A percentile compares a stretch with the other conserved stretches of the same genome.
Conservation (phyloP, 2,329 filamentous ascomycete genomes). For the Xylariaceae sp. region DNA sequence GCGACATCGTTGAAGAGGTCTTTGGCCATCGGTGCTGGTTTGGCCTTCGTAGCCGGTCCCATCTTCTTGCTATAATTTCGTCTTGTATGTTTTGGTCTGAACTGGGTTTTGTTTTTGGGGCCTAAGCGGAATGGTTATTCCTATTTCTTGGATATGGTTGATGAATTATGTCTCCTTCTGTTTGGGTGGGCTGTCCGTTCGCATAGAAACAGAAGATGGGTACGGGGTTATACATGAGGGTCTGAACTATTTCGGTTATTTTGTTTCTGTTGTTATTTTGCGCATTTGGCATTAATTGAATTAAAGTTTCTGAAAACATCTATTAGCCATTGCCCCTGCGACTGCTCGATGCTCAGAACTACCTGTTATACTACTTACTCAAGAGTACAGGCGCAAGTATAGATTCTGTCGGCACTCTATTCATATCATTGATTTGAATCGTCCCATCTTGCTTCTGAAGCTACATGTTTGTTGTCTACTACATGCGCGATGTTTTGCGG, state of each 20-base stretch:
- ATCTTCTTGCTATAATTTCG: slow-evolving; percentile 38
- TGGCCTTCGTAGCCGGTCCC: slow-evolving; percentile 39
- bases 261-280: not conserved
- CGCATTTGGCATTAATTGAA: slow-evolving; percentile 10
- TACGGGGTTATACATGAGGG: slow-evolving; percentile 13
- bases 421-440: too few species aligned
- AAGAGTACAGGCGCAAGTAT: too few species aligned
- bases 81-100: slow-evolving; percentile 1
- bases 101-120: slow-evolving; percentile 3
- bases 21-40: slow-evolving; percentile 36
- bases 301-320: not conserved
- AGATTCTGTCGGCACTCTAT: too few species aligned
- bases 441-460: too few species aligned
- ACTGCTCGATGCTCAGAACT: too few species aligned
- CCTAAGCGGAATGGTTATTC: slow-evolving; percentile 8
- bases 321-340: too few species aligned
- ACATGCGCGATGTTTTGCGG: too few species aligned
- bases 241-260: slow-evolving; percentile 1
- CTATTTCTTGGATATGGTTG: slow-evolving; percentile 32
- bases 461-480: too few species aligned
- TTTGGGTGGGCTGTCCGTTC: slow-evolving; percentile 1
- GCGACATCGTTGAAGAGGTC: slow-evolving; percentile 39
- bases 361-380: too few species aligned
- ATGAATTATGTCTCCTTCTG: slow-evolving; percentile 32
- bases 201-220: not conserved